Evolutionary conservation across 768 basidiomycete genomes (phyloP).

Genomic region (Dioszegia hungarica): DNA sequence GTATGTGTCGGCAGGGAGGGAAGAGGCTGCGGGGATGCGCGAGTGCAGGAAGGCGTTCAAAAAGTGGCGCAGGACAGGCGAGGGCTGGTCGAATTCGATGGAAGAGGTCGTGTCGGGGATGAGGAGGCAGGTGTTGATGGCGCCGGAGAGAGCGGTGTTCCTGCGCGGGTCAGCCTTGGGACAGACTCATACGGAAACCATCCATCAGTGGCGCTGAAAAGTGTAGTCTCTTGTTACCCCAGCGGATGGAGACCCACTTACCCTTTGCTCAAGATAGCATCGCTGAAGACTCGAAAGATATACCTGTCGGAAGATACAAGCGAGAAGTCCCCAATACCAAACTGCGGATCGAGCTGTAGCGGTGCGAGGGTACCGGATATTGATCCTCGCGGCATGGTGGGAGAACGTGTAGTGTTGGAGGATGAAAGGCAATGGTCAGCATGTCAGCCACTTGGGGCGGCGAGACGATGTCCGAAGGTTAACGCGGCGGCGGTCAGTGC

Average conservation of each 20-base stretch:
- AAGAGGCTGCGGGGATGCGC: not conserved
- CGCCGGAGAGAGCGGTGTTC: not conserved
- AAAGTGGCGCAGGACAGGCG: not conserved
- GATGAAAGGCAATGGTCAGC: too few species aligned
- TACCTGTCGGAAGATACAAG: not conserved
- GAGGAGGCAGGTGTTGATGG: not conserved
- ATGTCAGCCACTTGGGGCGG: too few species aligned
- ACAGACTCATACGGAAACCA: too few species aligned
- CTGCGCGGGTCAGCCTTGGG: not conserved
- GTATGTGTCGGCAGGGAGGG: not conserved
- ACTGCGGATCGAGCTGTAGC: not conserved
- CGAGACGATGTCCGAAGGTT: too few species aligned
- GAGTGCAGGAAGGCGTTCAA: not conserved
- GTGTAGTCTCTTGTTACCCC: not conserved
- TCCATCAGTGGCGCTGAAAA: too few species aligned
- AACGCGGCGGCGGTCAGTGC: too few species aligned
- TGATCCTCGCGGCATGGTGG: not conserved
- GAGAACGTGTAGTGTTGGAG: too few species aligned
- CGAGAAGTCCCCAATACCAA: not conserved
- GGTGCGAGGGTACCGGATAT: not conserved
- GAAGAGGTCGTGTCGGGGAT: constrained; percentile 1
- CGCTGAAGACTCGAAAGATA: not conserved
- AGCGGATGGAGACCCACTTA: not conserved
- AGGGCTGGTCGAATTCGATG: not conserved
- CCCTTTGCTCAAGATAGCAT: not conserved